Conservation (phyloP, 2,329 filamentous ascomycete genomes). For the Metarhizium sp. region DNA sequence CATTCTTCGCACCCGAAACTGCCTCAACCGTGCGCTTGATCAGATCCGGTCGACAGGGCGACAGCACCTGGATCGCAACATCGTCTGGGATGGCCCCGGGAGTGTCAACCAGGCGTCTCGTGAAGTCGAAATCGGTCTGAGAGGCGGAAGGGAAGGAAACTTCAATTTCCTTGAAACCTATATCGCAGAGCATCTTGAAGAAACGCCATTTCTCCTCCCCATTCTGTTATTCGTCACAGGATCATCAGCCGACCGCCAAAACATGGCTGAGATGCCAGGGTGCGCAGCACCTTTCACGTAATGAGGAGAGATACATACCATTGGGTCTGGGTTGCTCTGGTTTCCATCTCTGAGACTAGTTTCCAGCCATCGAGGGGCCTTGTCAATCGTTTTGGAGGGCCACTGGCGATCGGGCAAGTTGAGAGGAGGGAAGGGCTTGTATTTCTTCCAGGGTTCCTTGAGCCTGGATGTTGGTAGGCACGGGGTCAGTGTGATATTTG, state of each 20-base stretch:
- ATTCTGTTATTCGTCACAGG: conserved; percentile 43
- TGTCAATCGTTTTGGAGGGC: conserved; percentile 73
- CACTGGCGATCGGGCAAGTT: conserved; percentile 67
- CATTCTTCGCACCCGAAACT: conserved; percentile 82
- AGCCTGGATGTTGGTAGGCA: conserved; percentile 39
- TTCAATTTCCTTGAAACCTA: conserved; percentile 97
- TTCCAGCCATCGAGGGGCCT: conserved; percentile 82
- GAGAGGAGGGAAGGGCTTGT: conserved; percentile 52
- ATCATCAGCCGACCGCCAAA: neutral
- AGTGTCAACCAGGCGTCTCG: conserved; percentile 74
- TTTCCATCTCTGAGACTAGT: conserved; percentile 83
- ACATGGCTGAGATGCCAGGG: neutral
- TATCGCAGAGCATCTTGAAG: conserved; percentile 86
- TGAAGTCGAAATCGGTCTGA: conserved; percentile 94
- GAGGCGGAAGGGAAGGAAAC: conserved; percentile 92
- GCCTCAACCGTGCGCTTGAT: conserved; percentile 86
- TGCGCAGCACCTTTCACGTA: neutral
- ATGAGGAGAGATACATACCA: conserved; percentile 46
- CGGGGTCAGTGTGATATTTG: neutral
- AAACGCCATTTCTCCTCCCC: conserved; percentile 91
- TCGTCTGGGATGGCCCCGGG: conserved; percentile 78
- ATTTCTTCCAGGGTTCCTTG: conserved; percentile 68
- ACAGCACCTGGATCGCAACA: conserved; percentile 85
- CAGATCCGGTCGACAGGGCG: conserved; percentile 84
- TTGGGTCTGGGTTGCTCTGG: conserved; percentile 85